Evolutionary conservation across 2,329 filamentous ascomycete genomes (phyloP), one percentile per base, ranked within the genome.

Genomic region (Cordyceps militaris): DNA sequence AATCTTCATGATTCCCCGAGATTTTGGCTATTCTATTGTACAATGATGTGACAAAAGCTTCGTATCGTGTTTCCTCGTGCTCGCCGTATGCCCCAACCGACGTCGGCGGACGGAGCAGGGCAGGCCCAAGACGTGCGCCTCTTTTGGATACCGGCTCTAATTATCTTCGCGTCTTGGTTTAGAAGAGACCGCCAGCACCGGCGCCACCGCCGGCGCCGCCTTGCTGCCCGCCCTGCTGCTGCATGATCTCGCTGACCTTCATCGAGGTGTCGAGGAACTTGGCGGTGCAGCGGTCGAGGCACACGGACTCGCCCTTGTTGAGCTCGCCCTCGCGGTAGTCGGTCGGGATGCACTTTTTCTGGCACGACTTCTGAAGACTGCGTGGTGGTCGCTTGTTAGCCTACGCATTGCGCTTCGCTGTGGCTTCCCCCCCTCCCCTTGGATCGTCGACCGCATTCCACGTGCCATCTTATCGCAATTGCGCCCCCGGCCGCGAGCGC

Each of bases 181-280:
- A 68, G 56, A 71, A 70, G 62, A 84, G 75, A 26, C 79, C 80
- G 44, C 74, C 79, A n/a, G 40, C 40, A 24, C 73, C 76, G 36
- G 76, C 79, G 26, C 21, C 26, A 16, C 60, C 55, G 54, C 66
- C 64, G 34, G 63, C 61, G 14, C 60, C 62, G 42, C 76, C 81
- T 60, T 85, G 83, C 68, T 83, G 82, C 62, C 85, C 83, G 50
- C 89, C 89, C 75, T 96, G 89, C 63, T 87, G 85, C 77, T 97
- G 91, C 85, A 97, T 91, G 77, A 95, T 90, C 77, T 97, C 92
- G 68, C 89, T 93, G 60, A 97, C 90, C 80, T 97, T 97, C 80
- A 96, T 86, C 74, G 96, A 96, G 69, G 96, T 92, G 67, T 97
- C 93, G 77, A 99, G 97, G 80, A 97, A 99, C 80, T 99, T 99